Evolutionary conservation across 768 basidiomycete genomes (phyloP).

Genomic region (Russula ochroleuca): DNA sequence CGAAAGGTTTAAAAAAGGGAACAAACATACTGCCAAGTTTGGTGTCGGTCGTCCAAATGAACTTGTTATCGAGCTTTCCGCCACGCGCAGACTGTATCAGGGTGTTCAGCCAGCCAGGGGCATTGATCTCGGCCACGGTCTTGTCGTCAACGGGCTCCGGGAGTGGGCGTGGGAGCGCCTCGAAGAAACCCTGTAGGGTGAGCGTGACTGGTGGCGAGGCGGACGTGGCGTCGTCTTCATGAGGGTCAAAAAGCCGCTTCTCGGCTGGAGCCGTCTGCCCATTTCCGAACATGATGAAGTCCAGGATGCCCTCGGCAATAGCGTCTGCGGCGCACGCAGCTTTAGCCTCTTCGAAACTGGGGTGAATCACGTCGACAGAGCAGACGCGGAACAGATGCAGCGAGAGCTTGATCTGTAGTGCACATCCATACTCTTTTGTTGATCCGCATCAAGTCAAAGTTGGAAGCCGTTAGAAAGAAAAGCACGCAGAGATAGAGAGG

Average conservation of each 20-base stretch:
- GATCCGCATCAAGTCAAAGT: constrained; percentile 27
- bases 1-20: background rate
- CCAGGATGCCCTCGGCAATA: constrained; percentile 48
- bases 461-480: background rate
- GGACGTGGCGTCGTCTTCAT: constrained; percentile 20
- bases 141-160: constrained; percentile 49
- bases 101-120: constrained; percentile 50
- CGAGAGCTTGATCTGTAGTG: constrained; percentile 52
- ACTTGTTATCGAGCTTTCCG: constrained; percentile 41
- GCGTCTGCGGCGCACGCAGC: constrained; percentile 52
- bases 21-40: constrained; percentile 43
- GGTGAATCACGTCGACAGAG: constrained; percentile 45
- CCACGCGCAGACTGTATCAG: constrained; percentile 51
- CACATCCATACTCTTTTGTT: constrained; percentile 43
- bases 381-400: constrained; percentile 48
- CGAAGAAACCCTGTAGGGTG: constrained; percentile 56
- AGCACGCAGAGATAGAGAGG: background rate
- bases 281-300: constrained; percentile 55
- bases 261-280: constrained; percentile 44
- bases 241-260: constrained; percentile 2
- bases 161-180: constrained; percentile 61
- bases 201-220: constrained; percentile 20
- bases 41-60: constrained; percentile 44
- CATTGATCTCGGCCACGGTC: constrained; percentile 49
- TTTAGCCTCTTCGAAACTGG: constrained; percentile 44